Evolutionary conservation across 164 flowering plant species (phyloP).

Genomic region (Nymphaea colorata): DNA sequence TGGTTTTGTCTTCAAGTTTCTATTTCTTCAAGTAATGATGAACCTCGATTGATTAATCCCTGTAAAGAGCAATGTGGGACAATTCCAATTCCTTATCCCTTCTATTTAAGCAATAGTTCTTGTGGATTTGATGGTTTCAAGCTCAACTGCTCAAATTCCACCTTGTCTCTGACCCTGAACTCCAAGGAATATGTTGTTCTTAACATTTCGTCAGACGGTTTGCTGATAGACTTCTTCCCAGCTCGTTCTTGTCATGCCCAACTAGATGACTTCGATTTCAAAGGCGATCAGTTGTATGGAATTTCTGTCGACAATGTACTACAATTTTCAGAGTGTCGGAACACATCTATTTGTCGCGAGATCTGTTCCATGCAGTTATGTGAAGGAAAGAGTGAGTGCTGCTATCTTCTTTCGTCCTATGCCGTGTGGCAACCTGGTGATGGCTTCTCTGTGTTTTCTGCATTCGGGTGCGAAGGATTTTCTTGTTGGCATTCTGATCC

Average conservation of each 20-base stretch:
- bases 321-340: conserved; percentile 60
- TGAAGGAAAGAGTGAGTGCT: conserved; percentile 38
- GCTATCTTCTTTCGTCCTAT: conserved; percentile 50
- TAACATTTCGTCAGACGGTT: conserved; percentile 44
- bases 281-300: conserved; percentile 27
- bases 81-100: conserved; percentile 46
- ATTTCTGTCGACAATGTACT: conserved; percentile 51
- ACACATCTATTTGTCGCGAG: conserved; percentile 55
- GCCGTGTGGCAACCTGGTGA: conserved; percentile 44
- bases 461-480: conserved; percentile 66
- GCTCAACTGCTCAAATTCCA: conserved; percentile 46
- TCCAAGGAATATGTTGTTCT: conserved; percentile 24
- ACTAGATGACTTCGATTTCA: conserved; percentile 32
- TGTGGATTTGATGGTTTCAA: conserved; percentile 24
- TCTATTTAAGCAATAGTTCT: conserved; percentile 27
- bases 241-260: conserved; percentile 35
- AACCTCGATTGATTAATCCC: conserved; percentile 10
- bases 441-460: conserved; percentile 36
- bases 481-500: conserved; percentile 42
- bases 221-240: conserved; percentile 42
- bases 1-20: background rate
- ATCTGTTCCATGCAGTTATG: conserved; percentile 42
- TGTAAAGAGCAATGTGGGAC: conserved; percentile 43
- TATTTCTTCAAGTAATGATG: background rate
- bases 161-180: conserved; percentile 35